Base-by-base conservation (phyloP, 345 rosid species). In the Euclidium syriacum region DNA sequence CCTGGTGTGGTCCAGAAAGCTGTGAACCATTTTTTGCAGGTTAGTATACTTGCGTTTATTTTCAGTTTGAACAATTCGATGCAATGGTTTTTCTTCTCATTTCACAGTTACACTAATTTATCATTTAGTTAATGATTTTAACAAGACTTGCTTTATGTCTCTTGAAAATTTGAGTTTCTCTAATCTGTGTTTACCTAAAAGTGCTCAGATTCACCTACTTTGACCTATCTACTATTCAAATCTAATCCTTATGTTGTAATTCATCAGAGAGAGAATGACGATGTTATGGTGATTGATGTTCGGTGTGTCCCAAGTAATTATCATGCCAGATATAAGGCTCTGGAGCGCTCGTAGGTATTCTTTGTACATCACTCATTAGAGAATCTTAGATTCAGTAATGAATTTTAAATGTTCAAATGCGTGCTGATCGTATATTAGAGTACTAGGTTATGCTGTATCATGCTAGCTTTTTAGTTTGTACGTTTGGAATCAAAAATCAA, bases 1-100 rank as follows among this genome's bases (percentile, higher is more conserved):
- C 88, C 98, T 65, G 57, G 53, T 18, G 94, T 89, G 54, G 95
- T 92, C 67, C 86, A 72, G 74, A 85, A 52, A 79, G 98, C 98
- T 25, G 91, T 86, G 46, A 92, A 92, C 77, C 98, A 89, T 80
- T 92, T 92, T 75, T 75, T 89, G 70, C 89, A 89, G 98, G 96
- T 92, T 42, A 69, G 7, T 46, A 57, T n/a, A n/a, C n/a, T n/a
- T n/a, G n/a, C n/a, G n/a, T n/a, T n/a, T n/a, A n/a, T n/a, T n/a
- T n/a, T n/a, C n/a, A n/a, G n/a, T 61, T 69, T 47, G n/a, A n/a
- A n/a, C n/a, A n/a, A n/a, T n/a, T n/a, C n/a, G 18, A 15, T 49
- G 17, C 15, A 15, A 15, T 49, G 16, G 30, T 40, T 25, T 15
- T 10, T 43, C 25, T 24, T 68, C 32, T 60, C 47, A 6, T 42